These are phyloP conservation scores for Solanum hybrid DNA, from an alignment of 305 asterid species.

Conservation along the genomic window DNA sequence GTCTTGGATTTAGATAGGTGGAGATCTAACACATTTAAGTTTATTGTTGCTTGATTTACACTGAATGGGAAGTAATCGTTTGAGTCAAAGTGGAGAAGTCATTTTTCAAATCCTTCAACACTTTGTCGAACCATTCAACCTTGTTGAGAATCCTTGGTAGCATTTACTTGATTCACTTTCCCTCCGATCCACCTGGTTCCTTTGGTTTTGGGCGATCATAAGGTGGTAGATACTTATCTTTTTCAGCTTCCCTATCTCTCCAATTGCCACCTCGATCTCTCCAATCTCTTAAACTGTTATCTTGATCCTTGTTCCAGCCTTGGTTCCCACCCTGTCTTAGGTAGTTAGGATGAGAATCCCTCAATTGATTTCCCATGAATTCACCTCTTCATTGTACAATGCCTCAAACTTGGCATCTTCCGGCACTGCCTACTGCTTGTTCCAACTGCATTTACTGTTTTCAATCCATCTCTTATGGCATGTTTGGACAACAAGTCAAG, in stretches of 20 bases:
- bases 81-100: background rate
- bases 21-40: background rate
- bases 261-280: background rate
- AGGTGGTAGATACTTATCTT: background rate
- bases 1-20: background rate
- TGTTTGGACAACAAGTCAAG: background rate
- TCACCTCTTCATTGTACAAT: background rate
- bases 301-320: background rate
- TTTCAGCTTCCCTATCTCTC: background rate
- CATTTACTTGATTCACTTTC: background rate
- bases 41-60: background rate
- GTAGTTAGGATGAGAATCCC: background rate
- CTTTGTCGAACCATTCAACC: background rate
- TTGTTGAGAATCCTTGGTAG: background rate
- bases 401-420: background rate
- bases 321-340: background rate
- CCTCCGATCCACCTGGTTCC: background rate
- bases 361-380: background rate
- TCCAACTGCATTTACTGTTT: background rate
- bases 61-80: background rate
- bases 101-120: background rate
- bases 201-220: background rate
- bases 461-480: background rate
- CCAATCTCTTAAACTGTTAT: background rate
- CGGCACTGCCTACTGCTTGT: background rate